Evolutionary conservation across 805 yeast genomes (phyloP), one percentile per base, ranked within the genome.

Genomic region (Myxozyma melibiosi): DNA sequence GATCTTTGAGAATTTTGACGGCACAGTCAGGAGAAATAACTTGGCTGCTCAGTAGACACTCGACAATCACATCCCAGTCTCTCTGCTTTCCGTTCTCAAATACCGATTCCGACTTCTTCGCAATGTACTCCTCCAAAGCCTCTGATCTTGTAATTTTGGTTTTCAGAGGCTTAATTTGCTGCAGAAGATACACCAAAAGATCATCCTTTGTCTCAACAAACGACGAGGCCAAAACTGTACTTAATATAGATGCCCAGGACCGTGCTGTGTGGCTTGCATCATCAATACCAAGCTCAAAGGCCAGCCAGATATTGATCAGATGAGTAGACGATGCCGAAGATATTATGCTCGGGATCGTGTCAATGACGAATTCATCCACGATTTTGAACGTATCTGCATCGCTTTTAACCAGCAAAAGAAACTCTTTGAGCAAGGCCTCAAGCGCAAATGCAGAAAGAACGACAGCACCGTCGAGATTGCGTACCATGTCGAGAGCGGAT

Each of bases 61-160:
- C 53, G 4, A 44, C 33, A 20, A 58, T 18, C 13, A 58, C 35
- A 16, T 54, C 48, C 63, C 63, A 58, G n/a, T 51, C 59, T 4
- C 6, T 14, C 31, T 50, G 44, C 1, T 13, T 40, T 7, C 43
- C 48, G 6, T 5, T 41, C n/a, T 58, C 59, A 16, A 41, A 58
- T 4, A 58, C 28, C 7, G 27, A n/a, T 16, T 46, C 35, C 13
- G 25, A 31, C 25, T 43, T 45, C 13, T 13, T 11, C 16, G 48
- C 31, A 11, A 44, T 13, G 33, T 54, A 56, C 18, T 43, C 45
- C 33, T 59, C 58, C 25, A 59, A 37, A 4, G 5, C 20, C 5
- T n/a, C 39, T 16, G 27, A 38, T 4, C 61, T 52, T 5, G 4
- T 9, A 9, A 59, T 4, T 3, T 33, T 5, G 6, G 27, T n/a